A percentile compares a stretch with the other conserved stretches of the same genome.
These are phyloP conservation scores for Tritrichomonas foetus DNA, from an alignment of 208 protist genomes.

Conservation along the genomic window DNA sequence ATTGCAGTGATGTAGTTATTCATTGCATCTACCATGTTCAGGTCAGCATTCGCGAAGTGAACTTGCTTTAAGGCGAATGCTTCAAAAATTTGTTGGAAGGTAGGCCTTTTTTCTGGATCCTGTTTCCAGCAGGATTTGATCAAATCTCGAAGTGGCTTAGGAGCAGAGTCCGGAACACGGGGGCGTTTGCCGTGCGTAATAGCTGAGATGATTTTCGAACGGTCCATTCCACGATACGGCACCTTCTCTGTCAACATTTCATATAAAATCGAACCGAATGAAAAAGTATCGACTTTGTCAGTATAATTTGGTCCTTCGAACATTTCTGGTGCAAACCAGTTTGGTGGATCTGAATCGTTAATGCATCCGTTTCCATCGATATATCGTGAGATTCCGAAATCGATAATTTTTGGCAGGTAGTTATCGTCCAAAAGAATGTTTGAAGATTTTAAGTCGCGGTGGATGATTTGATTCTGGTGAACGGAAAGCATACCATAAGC, in stretches of 20 bases:
- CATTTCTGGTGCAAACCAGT: slow-evolving; percentile 38
- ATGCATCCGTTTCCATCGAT: neutral
- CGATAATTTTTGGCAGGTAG: neutral
- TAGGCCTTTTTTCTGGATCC: neutral
- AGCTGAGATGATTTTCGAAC: neutral
- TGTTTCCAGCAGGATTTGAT: neutral
- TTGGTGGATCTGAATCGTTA: neutral
- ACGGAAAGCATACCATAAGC: slow-evolving; percentile 57
- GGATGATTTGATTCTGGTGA: slow-evolving; percentile 54
- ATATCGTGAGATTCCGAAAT: slow-evolving; percentile 17
- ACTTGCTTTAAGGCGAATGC: too few species aligned
- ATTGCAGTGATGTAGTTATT: too few species aligned
- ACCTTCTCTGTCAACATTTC: slow-evolving; percentile 55
- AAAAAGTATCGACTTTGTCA: slow-evolving; percentile 52
- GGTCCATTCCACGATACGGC: slow-evolving; percentile 29
- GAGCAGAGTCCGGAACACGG: neutral
- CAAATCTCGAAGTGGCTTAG: neutral
- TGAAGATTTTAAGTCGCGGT: slow-evolving; percentile 56
- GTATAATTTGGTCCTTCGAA: slow-evolving; percentile 42
- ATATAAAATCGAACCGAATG: slow-evolving; percentile 57
- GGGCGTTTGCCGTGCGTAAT: neutral
- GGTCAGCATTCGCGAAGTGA: too few species aligned
- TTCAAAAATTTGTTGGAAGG: neutral
- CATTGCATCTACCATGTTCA: too few species aligned
- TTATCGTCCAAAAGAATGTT: slow-evolving; percentile 54